Evolutionary conservation across 1,284 basidiomycete genomes (phyloP), one percentile per base, ranked within the genome.

Genomic region (Cryptococcus jaspeensis): DNA sequence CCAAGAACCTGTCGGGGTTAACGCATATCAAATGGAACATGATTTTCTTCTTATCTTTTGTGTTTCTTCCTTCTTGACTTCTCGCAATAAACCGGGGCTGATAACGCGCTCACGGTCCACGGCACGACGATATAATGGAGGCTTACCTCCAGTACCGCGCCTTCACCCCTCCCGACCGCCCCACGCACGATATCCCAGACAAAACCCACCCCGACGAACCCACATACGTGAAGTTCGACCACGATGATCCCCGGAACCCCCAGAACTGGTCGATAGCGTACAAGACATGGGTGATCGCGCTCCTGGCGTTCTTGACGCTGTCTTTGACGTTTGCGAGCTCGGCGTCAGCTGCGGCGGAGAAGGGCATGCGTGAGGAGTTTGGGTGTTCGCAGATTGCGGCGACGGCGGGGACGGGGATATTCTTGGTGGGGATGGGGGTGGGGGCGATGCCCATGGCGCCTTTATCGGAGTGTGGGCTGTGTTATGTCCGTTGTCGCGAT

Each of bases 391-490:
- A 56, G 45, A 42, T 67, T 1, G 58, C 55, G 9, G 63, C 61
- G 7, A 62, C 60, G 16, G 62, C 60, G 20, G 51, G 57, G 22
- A 68, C 66, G 18, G 55, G 62, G 20, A 28, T 58, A 23, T 68
- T 68, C 50, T 42, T 68, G 40, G 50, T 68, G 22, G 66, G 66
- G 1, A 57, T 63, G 52, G 66, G 66, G 2, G 25, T 68, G 8
- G 66, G 66, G 7, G 60, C 64, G 5, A 65, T 67, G 64, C 66
- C 66, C 15, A 51, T 55, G 32, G 66, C 63, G 9, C 66, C 66
- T 6, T 55, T 67, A 50, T 63, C 64, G 11, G 66, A 67, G 36
- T 37, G 66, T 64, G 47, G 61, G 65, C n/a, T 60, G 20, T 20
- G 11, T 2, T 22, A 4, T 36, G 5, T 22, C 49, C 9, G 9